Conservation (phyloP, 495 filamentous ascomycete species). For the Usnea hakonensis region DNA sequence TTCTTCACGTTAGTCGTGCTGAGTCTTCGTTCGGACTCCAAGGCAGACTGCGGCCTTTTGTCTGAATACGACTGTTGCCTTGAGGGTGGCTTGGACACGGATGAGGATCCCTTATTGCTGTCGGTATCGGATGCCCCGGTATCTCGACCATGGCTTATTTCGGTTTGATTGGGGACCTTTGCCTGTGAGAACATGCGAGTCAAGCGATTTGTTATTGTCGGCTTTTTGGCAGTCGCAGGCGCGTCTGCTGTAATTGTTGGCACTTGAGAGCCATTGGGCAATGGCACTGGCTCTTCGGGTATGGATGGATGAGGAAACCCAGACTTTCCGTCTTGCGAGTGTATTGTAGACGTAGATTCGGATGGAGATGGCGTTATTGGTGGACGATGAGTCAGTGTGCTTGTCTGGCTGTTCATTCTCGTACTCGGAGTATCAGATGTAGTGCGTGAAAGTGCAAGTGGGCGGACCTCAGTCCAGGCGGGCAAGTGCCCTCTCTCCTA, state of each 20-base stretch:
- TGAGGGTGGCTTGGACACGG: constrained; percentile 26
- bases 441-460: neutral
- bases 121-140: constrained; percentile 35
- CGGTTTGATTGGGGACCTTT: constrained; percentile 24
- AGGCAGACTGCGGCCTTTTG: constrained; percentile 35
- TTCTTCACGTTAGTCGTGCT: constrained; percentile 36
- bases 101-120: constrained; percentile 33
- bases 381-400: constrained; percentile 18
- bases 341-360: constrained; percentile 19
- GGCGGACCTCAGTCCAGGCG: constrained; percentile 17
- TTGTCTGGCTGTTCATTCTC: constrained; percentile 23
- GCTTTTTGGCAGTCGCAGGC: constrained; percentile 35
- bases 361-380: constrained; percentile 22
- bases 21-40: constrained; percentile 38
- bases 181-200: constrained; percentile 51
- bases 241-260: constrained; percentile 23
- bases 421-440: neutral
- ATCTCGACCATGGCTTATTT: constrained; percentile 31
- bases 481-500: constrained; percentile 20
- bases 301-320: constrained; percentile 10
- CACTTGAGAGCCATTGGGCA: constrained; percentile 23
- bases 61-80: constrained; percentile 32
- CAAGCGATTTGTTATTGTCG: constrained; percentile 50
- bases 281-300: constrained; percentile 17
- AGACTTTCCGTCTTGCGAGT: constrained; percentile 24